Percentiles rank a stretch among this genome's conserved stretches.
These are phyloP conservation scores for Penicillium expansum DNA, from an alignment of 2,329 filamentous ascomycete genomes.

Conservation along the genomic window DNA sequence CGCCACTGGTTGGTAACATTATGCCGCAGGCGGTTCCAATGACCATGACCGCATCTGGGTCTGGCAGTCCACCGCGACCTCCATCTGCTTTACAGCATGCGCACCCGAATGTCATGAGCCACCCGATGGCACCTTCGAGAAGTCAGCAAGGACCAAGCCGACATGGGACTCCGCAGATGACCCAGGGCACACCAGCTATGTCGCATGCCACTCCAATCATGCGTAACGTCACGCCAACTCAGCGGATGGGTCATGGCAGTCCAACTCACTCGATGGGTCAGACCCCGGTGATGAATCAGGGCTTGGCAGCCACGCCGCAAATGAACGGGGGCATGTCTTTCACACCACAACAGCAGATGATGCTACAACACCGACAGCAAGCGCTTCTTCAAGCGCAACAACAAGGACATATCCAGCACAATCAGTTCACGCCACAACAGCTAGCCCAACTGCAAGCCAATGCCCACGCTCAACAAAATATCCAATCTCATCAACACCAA, in stretches of 20 bases:
- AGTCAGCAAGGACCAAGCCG: conserved; percentile 49
- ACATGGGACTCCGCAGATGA: conserved; percentile 49
- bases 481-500: conserved; percentile 42
- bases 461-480: conserved; percentile 48
- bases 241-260: conserved; percentile 48
- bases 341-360: conserved; percentile 38
- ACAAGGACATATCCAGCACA: conserved; percentile 34
- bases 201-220: conserved; percentile 49
- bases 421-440: conserved; percentile 42
- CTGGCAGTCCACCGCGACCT: conserved; percentile 47
- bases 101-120: conserved; percentile 46
- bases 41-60: conserved; percentile 46
- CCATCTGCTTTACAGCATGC: conserved; percentile 48
- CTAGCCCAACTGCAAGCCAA: conserved; percentile 44
- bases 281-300: conserved; percentile 47
- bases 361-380: conserved; percentile 39
- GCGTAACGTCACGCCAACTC: conserved; percentile 48
- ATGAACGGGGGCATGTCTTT: conserved; percentile 36
- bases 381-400: conserved; percentile 42
- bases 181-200: conserved; percentile 47
- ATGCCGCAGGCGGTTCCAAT: conserved; percentile 46
- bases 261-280: conserved; percentile 43
- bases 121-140: conserved; percentile 45
- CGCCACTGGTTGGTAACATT: conserved; percentile 42
- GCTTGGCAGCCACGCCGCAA: conserved; percentile 42